Evolutionary conservation across 1,284 basidiomycete genomes (phyloP), one percentile per base, ranked within the genome.

Genomic region (Malassezia cuniculi): DNA sequence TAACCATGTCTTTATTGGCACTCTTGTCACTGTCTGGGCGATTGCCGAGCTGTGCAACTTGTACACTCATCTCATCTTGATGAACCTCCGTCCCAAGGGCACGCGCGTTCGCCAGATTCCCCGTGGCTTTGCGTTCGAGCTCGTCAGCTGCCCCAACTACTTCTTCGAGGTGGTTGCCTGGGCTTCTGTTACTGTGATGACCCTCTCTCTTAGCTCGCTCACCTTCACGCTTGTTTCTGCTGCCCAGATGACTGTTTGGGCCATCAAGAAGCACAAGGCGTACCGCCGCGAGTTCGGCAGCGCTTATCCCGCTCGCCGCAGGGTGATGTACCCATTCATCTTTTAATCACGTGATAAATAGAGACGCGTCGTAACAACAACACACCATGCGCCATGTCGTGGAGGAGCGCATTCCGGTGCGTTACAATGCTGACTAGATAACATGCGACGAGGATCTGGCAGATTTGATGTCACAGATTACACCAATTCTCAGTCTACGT

Each of bases 61-160:
- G 27, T 72, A 76, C 50, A 78, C 80, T 1, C 93, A 97, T 67
- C 55, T 89, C 41, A 85, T 78, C 24, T 74, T 94, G 22, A 79
- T 84, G 34, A 74, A 75, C 37, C 76, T 97, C 28, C 80, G 93
- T 18, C 83, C 85, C 0, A 75, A 76, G 12, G 82, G 85, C 12
- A 79, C 84, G 6, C 79, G 77, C 44, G 77, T 75, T 41, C 80
- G 90, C 41, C 80, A 76, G 18, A 81, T 94, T 57, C 90, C 93
- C 0, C 72, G 74, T 18, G 90, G 74, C 2, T 70, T 71, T 32
- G 85, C 85, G 3, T 99, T 95, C 70, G 74, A 78, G 43, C 70
- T 78, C 27, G 78, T 93, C 27, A 82, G 83, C 5, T 85, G 78
- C 71, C 86, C 93, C 21, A 95, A 97, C 69, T 97, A 99, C 71